A percentile compares a stretch with the other conserved stretches of the same genome.
These are phyloP conservation scores for Coniochaeta sp. DNA, from an alignment of 2,329 filamentous ascomycete species.

Conservation along the genomic window DNA sequence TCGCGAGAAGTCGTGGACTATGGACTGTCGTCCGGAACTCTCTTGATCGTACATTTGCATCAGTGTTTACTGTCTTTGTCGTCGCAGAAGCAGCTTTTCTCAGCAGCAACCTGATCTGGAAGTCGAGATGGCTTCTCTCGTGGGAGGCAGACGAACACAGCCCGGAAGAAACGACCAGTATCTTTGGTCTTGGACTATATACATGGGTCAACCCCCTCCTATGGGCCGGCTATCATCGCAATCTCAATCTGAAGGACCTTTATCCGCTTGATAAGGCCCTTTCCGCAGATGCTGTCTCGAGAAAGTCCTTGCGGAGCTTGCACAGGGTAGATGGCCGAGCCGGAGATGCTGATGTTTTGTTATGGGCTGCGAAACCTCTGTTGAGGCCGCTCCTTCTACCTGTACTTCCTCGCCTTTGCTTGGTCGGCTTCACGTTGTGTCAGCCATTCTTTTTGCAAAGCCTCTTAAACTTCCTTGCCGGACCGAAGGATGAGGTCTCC, in stretches of 20 bases:
- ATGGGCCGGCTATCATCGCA: constrained; percentile 10
- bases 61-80: not conserved
- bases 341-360: not conserved
- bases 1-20: not conserved
- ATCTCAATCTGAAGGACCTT: constrained; percentile 7
- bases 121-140: not conserved
- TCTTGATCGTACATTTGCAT: not conserved
- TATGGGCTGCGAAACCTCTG: not conserved
- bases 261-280: constrained; percentile 10
- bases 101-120: not conserved
- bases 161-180: constrained; percentile 23
- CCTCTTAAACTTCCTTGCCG: constrained; percentile 7
- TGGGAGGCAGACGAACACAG: constrained; percentile 3
- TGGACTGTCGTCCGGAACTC: not conserved
- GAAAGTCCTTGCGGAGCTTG: not conserved
- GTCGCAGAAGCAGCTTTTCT: not conserved
- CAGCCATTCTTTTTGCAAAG: constrained; percentile 9
- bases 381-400: not conserved
- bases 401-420: constrained; percentile 7
- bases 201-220: constrained; percentile 25
- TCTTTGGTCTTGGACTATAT: constrained; percentile 22
- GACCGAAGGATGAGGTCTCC: not conserved
- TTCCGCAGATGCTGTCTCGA: constrained; percentile 4
- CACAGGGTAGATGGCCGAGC: not conserved
- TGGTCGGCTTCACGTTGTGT: constrained; percentile 10